Evolutionary conservation across 371 early-diverging fungal genomes (phyloP), one percentile per base, ranked within the genome.

Genomic region (Mortierella sp.): DNA sequence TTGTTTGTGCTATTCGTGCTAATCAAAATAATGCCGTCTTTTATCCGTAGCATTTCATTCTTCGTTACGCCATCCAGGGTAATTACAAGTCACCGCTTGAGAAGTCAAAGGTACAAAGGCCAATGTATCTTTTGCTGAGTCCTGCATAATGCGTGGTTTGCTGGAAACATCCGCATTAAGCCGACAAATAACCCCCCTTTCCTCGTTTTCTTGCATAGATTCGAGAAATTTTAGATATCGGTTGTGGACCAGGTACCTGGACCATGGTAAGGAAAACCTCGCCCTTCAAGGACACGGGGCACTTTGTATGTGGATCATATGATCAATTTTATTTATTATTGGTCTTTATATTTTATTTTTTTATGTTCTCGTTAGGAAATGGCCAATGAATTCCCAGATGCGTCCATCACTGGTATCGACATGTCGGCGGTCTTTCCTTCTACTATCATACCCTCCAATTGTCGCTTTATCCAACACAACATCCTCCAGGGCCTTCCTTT

Each of bases 211-310:
- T 60, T 18, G 16, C 11, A 35, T 70, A 78, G 78, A 73, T 78
- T 43, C 69, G 66, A 47, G 35, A 55, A 24, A 74, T 78, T 28
- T 30, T 78, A 4, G 79, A 78, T 67, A 74, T 73, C 10, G 74
- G 79, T 16, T 78, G 79, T 32, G 79, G 79, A 28, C 79, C 79
- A 2, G 79, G 79, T 22, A 78, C 79, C 20, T 78, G 79, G 79
- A 78, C 74, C 3, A 67, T 78, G 74, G 79, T 78, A 71, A 66
- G 24, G n/a, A 39, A 22, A 57, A 30, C 11, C 35, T 30, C 30
- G 4, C 30, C 4, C 1, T 30, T 30, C 43, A 40, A 40, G 43
- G 9, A 47, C 49, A 47, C 30, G 43, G 9, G 52, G 12, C 52
- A 26, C 63, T n/a, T n/a, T 66, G 37, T 24, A 10, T 40, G 55